phyloP scores from a whole-genome alignment of 495 filamentous ascomycete genomes.

The Xylaria cubensis region DNA sequence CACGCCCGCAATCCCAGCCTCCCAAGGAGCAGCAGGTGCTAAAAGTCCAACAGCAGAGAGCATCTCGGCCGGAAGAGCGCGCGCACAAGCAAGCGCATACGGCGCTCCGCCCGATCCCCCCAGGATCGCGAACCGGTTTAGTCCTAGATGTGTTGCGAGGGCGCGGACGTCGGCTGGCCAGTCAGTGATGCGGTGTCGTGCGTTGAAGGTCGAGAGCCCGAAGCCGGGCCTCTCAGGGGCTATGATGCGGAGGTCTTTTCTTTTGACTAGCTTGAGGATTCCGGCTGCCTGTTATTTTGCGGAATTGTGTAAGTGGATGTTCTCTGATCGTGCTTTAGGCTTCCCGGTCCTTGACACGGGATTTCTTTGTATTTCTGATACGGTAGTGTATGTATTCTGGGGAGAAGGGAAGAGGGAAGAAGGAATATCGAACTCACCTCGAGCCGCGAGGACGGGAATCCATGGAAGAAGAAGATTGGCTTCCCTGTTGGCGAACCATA shows the following conservation, averaged over 20 bases:
- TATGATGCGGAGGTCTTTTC: not conserved
- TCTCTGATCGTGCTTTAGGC: no score
- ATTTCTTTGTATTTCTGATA: not conserved
- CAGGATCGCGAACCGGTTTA: not conserved
- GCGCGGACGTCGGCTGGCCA: not conserved
- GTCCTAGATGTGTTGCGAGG: not conserved
- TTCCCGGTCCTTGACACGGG: not conserved
- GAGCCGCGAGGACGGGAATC: not conserved
- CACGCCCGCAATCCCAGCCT: not conserved
- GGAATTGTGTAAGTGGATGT: not conserved
- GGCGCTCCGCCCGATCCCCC: not conserved
- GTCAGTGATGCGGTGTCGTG: not conserved
- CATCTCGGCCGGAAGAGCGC: not conserved
- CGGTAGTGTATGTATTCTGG: not conserved
- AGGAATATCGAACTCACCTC: not conserved
- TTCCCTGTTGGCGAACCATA: not conserved
- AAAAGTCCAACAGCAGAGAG: not conserved
- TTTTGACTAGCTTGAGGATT: not conserved
- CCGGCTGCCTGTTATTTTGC: not conserved
- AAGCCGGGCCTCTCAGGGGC: not conserved
- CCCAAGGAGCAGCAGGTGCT: not conserved
- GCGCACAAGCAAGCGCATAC: not conserved
- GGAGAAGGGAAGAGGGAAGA: not conserved
- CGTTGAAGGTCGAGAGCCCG: not conserved
- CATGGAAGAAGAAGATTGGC: conserved; percentile 4